These are phyloP conservation scores for Bauhinia variegata DNA, from an alignment of 306 rosid genomes.

Conservation along the genomic window DNA sequence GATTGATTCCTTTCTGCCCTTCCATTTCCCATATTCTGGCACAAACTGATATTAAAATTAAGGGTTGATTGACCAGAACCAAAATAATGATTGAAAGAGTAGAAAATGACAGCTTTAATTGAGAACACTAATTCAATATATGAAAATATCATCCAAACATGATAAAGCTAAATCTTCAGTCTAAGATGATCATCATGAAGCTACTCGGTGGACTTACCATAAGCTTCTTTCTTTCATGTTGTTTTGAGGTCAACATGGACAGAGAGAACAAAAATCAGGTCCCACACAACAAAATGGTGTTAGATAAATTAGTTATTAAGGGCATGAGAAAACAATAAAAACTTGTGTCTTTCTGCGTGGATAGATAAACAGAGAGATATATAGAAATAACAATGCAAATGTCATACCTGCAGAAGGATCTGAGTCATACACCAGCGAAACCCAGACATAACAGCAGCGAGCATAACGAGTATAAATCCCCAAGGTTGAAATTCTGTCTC, in stretches of 20 bases:
- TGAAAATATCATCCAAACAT: conserved; percentile 21
- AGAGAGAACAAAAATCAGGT: conserved; percentile 45
- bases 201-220: conserved; percentile 63
- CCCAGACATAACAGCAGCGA: conserved; percentile 98
- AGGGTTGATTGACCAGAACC: too few relatives aligned
- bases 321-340: conserved; percentile 1
- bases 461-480: conserved; percentile 94
- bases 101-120: not conserved
- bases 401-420: conserved; percentile 84
- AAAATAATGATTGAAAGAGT: not conserved
- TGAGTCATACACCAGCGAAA: conserved; percentile 99
- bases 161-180: conserved; percentile 12
- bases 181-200: conserved; percentile 25
- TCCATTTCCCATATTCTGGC: not conserved
- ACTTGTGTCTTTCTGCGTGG: not conserved
- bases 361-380: conserved; percentile 17
- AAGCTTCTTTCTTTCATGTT: conserved; percentile 79
- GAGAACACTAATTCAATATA: conserved; percentile 4
- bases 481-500: conserved; percentile 85
- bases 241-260: conserved; percentile 41
- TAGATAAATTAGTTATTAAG: conserved; percentile 31
- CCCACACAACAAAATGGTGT: conserved; percentile 51
- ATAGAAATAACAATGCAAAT: conserved; percentile 27
- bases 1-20: not conserved
- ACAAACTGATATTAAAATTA: conserved; percentile 7